Evolutionary conservation across 176 grass and related monocot species (phyloP).

Genomic region (Guadua angustifolia): DNA sequence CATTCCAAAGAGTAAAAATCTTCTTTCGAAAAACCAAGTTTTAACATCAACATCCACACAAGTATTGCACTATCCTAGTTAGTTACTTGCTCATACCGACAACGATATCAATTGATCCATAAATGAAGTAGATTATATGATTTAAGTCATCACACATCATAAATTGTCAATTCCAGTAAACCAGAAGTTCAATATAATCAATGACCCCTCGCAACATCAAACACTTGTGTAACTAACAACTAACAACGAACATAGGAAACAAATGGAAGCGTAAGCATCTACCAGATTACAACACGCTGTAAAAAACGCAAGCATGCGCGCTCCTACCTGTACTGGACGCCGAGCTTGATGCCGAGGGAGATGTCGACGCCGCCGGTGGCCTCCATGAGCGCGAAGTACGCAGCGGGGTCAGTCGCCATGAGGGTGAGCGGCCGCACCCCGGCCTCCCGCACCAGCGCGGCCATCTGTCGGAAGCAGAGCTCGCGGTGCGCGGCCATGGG

Average conservation of each 20-base stretch:
- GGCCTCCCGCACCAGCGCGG: slow-evolving; percentile 76
- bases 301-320: not conserved
- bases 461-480: slow-evolving; percentile 87
- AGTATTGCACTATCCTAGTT: not conserved
- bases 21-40: not conserved
- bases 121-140: not conserved
- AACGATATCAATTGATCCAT: not conserved
- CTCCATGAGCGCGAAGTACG: slow-evolving; percentile 89
- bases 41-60: not conserved
- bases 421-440: slow-evolving; percentile 81
- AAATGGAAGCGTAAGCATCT: not conserved
- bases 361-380: slow-evolving; percentile 83
- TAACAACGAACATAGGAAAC: not conserved
- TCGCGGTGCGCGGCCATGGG: slow-evolving; percentile 74
- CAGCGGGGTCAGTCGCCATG: slow-evolving; percentile 52
- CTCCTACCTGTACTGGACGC: slow-evolving; percentile 91
- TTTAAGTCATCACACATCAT: not conserved
- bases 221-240: slow-evolving; percentile 14
- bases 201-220: not conserved
- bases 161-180: not conserved
- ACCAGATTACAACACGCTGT: not conserved
- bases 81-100: not conserved
- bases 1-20: not conserved
- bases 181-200: not conserved
- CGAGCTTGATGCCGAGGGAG: slow-evolving; percentile 85